phyloP scores from a whole-genome alignment of 257 asterid genomes.

The Solanum sejunctum region DNA sequence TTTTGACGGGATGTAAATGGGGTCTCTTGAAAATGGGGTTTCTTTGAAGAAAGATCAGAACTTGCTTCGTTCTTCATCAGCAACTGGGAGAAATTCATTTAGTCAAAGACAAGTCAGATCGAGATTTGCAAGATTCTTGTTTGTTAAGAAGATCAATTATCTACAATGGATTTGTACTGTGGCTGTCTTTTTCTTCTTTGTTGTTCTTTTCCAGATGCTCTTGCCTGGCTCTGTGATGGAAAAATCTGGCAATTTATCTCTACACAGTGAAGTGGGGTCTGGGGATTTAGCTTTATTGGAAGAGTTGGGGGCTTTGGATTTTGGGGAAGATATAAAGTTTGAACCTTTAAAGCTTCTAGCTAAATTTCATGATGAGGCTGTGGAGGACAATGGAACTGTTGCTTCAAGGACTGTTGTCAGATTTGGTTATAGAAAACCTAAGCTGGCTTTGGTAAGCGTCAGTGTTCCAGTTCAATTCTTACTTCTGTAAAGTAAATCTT shows the following conservation, averaged over 20 bases:
- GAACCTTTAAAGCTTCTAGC: conserved; percentile 38
- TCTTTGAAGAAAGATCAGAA: conserved; percentile 38
- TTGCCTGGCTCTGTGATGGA: conserved; percentile 50
- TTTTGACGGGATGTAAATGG: conserved; percentile 66
- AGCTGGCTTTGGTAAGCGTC: conserved; percentile 62
- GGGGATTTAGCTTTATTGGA: conserved; percentile 36
- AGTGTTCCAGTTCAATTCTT: not conserved
- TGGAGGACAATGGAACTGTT: conserved; percentile 21
- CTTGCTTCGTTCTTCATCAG: conserved; percentile 36
- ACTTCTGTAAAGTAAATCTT: not conserved
- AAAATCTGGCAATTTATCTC: conserved; percentile 18
- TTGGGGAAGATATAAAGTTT: conserved; percentile 66
- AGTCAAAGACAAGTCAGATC: conserved; percentile 57
- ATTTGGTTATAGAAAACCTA: conserved; percentile 57
- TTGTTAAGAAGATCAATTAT: conserved; percentile 46
- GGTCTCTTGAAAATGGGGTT: conserved; percentile 55
- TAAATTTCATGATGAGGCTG: conserved; percentile 37
- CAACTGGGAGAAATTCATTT: conserved; percentile 5
- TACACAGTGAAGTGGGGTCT: conserved; percentile 11
- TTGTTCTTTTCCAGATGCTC: conserved; percentile 47
- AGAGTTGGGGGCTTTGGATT: conserved; percentile 40
- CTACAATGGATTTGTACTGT: conserved; percentile 44
- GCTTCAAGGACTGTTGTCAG: conserved; percentile 32
- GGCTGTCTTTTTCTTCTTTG: conserved; percentile 47
- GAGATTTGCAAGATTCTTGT: conserved; percentile 59